phyloP scores from a whole-genome alignment of 129 eudicot genomes.

The Kitagawia praeruptora region DNA sequence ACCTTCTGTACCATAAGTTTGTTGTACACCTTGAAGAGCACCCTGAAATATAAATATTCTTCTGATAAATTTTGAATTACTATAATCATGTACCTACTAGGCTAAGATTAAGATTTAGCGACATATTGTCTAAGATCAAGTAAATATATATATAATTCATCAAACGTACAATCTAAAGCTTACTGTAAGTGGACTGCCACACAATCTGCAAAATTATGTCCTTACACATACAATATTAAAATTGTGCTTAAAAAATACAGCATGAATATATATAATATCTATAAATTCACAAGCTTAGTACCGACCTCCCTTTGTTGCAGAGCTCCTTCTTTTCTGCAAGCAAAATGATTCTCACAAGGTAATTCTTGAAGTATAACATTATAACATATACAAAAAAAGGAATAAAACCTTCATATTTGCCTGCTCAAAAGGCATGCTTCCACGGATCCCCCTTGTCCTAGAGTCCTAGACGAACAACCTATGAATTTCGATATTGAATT shows the following conservation, averaged over 20 bases:
- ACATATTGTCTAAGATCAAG: too few species aligned
- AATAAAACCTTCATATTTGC: constrained; percentile 30
- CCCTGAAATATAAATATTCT: constrained; percentile 25
- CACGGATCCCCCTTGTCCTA: constrained; percentile 54
- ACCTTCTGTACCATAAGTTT: constrained; percentile 35
- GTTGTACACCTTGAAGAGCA: constrained; percentile 58
- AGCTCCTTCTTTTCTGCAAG: constrained; percentile 68
- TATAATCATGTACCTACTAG: too few species aligned
- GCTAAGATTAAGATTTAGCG: too few species aligned
- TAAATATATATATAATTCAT: too few species aligned
- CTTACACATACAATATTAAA: not conserved
- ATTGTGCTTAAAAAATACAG: not conserved
- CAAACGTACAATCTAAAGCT: not conserved
- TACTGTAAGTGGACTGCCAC: not conserved
- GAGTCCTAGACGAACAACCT: constrained; percentile 77
- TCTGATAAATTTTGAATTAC: not conserved
- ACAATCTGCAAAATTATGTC: not conserved
- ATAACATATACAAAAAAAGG: not conserved
- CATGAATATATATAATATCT: not conserved
- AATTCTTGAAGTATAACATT: constrained; percentile 4
- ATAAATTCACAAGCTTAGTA: not conserved
- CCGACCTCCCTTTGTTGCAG: constrained; percentile 88
- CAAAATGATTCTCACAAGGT: not conserved
- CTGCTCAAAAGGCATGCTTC: constrained; percentile 92
- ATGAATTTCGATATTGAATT: not conserved